Evolutionary conservation across 2,329 filamentous ascomycete species (phyloP), one percentile per base, ranked within the genome.

Genomic region (Curvularia sp.): DNA sequence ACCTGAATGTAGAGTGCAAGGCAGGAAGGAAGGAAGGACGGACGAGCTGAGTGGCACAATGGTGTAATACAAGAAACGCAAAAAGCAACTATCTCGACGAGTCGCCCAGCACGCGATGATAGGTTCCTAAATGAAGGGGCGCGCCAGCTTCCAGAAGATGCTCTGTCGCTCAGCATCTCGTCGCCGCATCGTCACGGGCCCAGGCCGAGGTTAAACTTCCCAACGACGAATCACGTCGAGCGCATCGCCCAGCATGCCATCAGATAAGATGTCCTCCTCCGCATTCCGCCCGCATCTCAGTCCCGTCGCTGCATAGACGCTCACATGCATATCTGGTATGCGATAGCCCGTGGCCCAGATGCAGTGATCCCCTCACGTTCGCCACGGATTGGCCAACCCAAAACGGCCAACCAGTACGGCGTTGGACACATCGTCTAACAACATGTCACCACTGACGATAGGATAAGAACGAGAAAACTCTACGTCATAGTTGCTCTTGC

Each of bases 111-210:
- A 35, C 33, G 41, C 41, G 28, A 48, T 31, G 28, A 47, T 31
- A 12, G 35, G 12, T 13, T 35, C 24, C 13, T 47, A 31, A 49
- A 49, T 57, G 43, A 42, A 55, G 46, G 54, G 49, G 53, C 49
- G 54, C 22, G 42, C 56, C 38, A 28, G 59, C 42, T 67, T 67
- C 65, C 60, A 66, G 65, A 67, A 67, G 63, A 60, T 66, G 54
- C 65, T 63, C 33, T 56, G 48, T 26, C 33, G 10, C 9, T 47
- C 43, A 5, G 47, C 47, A 31, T 52, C 41, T 42, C 31, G 48
- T 28, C 48, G 48, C 48, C 22, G 33, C 56, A 54, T 38, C 30
- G 22, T 22, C 20, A 26, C 10, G 9, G 33, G 20, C 38, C 57
- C 41, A 60, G 57, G 57, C 66, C 64, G 66, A 66, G 56, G 59